A percentile compares a stretch with the other conserved stretches of the same genome.
Conservation (phyloP, 352 stramenopile genomes). For the Phytophthora lateralis region DNA sequence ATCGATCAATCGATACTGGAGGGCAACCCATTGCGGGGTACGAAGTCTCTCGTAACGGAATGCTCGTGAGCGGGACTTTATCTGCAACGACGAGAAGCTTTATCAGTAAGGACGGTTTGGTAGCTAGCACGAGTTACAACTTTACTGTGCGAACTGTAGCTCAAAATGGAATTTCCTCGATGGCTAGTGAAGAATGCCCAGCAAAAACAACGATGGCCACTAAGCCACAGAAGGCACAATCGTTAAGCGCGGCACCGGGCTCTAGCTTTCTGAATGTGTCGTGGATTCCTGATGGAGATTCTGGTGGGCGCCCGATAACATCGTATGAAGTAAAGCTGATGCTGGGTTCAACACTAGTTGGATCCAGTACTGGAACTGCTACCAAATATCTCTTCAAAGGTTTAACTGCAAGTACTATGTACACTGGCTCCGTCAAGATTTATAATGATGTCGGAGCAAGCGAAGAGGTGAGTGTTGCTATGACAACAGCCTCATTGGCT, state of each 20-base stretch:
- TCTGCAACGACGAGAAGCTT: constrained; percentile 27
- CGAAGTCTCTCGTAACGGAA: constrained; percentile 59
- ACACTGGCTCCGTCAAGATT: constrained; percentile 35
- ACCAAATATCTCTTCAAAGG: constrained; percentile 42
- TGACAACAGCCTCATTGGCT: constrained; percentile 31
- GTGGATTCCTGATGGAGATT: constrained; percentile 51
- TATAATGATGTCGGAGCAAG: constrained; percentile 51
- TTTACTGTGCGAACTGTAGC: constrained; percentile 55
- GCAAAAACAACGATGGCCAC: constrained; percentile 45
- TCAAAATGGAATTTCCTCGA: constrained; percentile 41
- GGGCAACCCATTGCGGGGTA: constrained; percentile 53
- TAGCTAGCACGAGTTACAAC: constrained; percentile 46
- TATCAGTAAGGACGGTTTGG: constrained; percentile 41
- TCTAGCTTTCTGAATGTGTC: constrained; percentile 46
- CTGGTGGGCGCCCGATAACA: constrained; percentile 43
- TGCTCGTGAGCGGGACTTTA: constrained; percentile 29
- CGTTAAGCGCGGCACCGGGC: constrained; percentile 13
- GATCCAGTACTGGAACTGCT: constrained; percentile 19
- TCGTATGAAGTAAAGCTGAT: constrained; percentile 47
- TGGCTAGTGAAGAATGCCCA: constrained; percentile 39
- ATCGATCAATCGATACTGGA: constrained; percentile 56
- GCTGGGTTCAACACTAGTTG: constrained; percentile 18
- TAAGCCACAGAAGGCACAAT: constrained; percentile 30
- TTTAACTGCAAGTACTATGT: constrained; percentile 37
- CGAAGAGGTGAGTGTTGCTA: constrained; percentile 2